A percentile compares a stretch with the other conserved stretches of the same genome.
phyloP scores from a whole-genome alignment of 2,329 filamentous ascomycete species.

The Paracamarosporium sp. region DNA sequence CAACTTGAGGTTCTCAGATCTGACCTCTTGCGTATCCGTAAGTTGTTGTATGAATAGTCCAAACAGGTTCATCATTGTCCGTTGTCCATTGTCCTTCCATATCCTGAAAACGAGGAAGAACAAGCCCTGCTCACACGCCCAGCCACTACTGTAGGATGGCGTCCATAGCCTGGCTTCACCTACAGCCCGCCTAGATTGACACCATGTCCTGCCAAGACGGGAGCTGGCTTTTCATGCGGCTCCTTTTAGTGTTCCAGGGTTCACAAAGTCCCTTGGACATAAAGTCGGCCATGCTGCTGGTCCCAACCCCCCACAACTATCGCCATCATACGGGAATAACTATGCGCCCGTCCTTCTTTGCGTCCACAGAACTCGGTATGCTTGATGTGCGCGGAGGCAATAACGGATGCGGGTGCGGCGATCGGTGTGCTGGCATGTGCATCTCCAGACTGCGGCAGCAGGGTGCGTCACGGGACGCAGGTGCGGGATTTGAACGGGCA shows the following conservation, averaged over 20 bases:
- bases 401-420: background rate
- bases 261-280: constrained; percentile 18
- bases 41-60: constrained; percentile 18
- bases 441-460: background rate
- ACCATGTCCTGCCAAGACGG: background rate
- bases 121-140: constrained; percentile 32
- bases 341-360: background rate
- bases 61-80: constrained; percentile 19
- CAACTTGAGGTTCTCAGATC: background rate
- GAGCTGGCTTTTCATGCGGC: background rate
- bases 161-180: background rate
- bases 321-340: background rate
- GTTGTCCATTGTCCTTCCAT: constrained; percentile 13
- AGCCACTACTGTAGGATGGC: constrained; percentile 14
- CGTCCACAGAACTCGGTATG: background rate
- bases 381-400: background rate
- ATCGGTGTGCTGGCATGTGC: background rate
- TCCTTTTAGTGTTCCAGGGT: constrained; percentile 17
- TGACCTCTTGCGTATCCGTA: constrained; percentile 12
- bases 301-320: background rate
- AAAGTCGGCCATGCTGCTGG: constrained; percentile 9
- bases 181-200: constrained; percentile 26
- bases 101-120: constrained; percentile 17
- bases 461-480: background rate
- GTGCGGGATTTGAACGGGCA: background rate